A percentile compares a stretch with the other conserved stretches of the same genome.
Conservation (phyloP, 805 yeast species). For the Lipomyces sp. region DNA sequence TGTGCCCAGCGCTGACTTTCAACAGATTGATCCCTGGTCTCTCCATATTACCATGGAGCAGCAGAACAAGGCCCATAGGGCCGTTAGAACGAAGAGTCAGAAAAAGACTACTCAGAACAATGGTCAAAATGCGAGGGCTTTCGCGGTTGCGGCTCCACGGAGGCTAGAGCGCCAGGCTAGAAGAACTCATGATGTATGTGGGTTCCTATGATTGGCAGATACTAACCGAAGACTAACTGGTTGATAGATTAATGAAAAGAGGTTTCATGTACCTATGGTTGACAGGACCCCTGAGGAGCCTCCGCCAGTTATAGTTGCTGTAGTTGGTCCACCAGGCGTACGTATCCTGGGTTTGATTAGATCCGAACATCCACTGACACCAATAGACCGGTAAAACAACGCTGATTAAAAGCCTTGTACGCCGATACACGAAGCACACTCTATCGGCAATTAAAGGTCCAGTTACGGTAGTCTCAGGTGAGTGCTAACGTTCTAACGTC, state of each 20-base stretch:
- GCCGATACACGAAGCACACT: constrained; percentile 85
- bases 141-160: constrained; percentile 82
- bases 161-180: constrained; percentile 82
- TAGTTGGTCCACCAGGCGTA: constrained; percentile 94
- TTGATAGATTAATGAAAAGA: constrained; percentile 64
- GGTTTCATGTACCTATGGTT: constrained; percentile 95
- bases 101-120: constrained; percentile 61
- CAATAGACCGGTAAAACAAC: constrained; percentile 86
- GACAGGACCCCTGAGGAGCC: constrained; percentile 97
- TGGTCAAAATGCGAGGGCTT: constrained; percentile 79
- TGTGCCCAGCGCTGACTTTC: background rate
- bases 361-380: background rate
- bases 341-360: constrained; percentile 9
- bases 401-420: constrained; percentile 82
- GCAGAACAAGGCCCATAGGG: constrained; percentile 82
- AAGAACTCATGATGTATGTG: constrained; percentile 72
- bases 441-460: constrained; percentile 91
- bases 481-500: background rate
- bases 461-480: constrained; percentile 80
- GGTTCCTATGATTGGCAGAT: background rate
- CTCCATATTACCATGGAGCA: constrained; percentile 56
- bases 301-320: constrained; percentile 94
- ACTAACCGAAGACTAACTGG: background rate
- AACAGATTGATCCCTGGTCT: background rate
- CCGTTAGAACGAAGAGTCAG: constrained; percentile 40